A percentile compares a stretch with the other conserved stretches of the same genome.
phyloP scores from a whole-genome alignment of 2,329 filamentous ascomycete genomes.

The Fusarium secorum region DNA sequence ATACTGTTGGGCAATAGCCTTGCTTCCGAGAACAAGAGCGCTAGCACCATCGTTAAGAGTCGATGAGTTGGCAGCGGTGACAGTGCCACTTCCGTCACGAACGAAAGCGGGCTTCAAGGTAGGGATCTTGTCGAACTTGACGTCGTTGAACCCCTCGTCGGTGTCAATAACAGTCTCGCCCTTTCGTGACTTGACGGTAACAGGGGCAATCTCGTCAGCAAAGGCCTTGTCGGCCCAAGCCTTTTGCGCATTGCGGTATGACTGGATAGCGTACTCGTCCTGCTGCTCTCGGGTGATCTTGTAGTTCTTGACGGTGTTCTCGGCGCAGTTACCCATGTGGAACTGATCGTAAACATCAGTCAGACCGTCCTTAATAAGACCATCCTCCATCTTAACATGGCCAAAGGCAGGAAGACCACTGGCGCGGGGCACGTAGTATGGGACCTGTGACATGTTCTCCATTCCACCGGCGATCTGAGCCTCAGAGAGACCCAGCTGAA shows the following conservation, averaged over 20 bases:
- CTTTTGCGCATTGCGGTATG: conserved; percentile 87
- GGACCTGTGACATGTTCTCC: conserved; percentile 96
- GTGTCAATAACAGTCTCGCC: conserved; percentile 80
- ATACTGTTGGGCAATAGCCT: conserved; percentile 80
- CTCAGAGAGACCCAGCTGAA: conserved; percentile 88
- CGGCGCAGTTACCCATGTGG: conserved; percentile 97
- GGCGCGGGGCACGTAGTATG: conserved; percentile 87
- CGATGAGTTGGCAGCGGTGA: conserved; percentile 94
- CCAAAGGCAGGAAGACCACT: conserved; percentile 86
- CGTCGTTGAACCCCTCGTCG: conserved; percentile 88
- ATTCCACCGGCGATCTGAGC: conserved; percentile 94
- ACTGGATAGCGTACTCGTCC: conserved; percentile 88
- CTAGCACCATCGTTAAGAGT: conserved; percentile 95
- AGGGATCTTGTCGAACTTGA: conserved; percentile 86
- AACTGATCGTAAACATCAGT: conserved; percentile 97
- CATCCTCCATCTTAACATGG: conserved; percentile 87
- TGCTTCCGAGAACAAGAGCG: conserved; percentile 84
- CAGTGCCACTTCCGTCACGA: conserved; percentile 82
- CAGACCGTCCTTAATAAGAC: conserved; percentile 90
- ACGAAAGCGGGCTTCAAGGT: conserved; percentile 92
- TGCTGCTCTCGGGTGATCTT: conserved; percentile 83
- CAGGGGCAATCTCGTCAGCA: conserved; percentile 87
- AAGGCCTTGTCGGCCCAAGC: conserved; percentile 87
- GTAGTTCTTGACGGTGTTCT: conserved; percentile 91
- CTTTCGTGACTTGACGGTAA: conserved; percentile 85